Conservation (phyloP, 2,329 filamentous ascomycete genomes). For the Penicillium sp. region DNA sequence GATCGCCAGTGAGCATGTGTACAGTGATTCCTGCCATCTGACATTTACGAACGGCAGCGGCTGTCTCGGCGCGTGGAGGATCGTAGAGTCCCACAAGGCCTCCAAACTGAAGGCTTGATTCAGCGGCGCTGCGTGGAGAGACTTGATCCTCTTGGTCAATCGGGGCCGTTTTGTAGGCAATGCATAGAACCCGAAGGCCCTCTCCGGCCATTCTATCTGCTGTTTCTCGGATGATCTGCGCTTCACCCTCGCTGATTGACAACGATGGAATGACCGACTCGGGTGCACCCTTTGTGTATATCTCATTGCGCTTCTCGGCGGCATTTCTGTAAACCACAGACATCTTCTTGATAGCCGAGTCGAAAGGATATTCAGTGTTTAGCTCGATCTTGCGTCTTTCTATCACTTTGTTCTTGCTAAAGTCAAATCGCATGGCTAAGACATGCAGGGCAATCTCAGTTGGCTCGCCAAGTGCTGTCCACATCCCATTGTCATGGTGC, state of each 20-base stretch:
- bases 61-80: constrained; percentile 60
- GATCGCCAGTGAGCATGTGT: constrained; percentile 60
- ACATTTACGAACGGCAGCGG: constrained; percentile 53
- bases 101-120: constrained; percentile 55
- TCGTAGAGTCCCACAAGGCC: constrained; percentile 63
- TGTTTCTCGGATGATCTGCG: constrained; percentile 24
- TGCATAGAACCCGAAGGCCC: constrained; percentile 60
- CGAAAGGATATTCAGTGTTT: constrained; percentile 62
- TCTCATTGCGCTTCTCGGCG: constrained; percentile 31
- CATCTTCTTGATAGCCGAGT: constrained; percentile 66
- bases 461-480: constrained; percentile 61
- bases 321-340: constrained; percentile 56
- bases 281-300: constrained; percentile 63
- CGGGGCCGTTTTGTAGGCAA: constrained; percentile 46
- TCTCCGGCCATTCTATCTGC: constrained; percentile 59
- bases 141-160: constrained; percentile 30
- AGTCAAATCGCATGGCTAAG: constrained; percentile 61
- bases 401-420: constrained; percentile 49
- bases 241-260: constrained; percentile 18
- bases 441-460: constrained; percentile 68
- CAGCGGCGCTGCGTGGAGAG: constrained; percentile 49
- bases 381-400: constrained; percentile 15
- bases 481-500: constrained; percentile 43
- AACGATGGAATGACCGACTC: constrained; percentile 52
- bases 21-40: constrained; percentile 56